phyloP scores from a whole-genome alignment of 306 rosid genomes.

The Vachellia pachyceras region DNA sequence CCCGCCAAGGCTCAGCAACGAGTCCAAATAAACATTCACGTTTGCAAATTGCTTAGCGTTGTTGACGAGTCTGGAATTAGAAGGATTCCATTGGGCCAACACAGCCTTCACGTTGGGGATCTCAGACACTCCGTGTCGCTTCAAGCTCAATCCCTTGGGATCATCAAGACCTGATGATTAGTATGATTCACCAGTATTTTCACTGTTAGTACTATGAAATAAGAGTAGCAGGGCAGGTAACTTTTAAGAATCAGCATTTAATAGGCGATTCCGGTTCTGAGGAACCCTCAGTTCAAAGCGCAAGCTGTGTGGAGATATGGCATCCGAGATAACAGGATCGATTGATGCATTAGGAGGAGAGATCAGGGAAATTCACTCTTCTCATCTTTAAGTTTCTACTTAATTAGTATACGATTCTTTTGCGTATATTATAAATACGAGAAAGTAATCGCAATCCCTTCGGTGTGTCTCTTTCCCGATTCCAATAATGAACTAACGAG shows the following conservation, averaged over 20 bases:
- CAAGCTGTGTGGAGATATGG: constrained; percentile 36
- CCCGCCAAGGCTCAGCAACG: constrained; percentile 50
- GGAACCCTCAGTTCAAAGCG: constrained; percentile 11
- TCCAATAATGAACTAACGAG: constrained; percentile 10
- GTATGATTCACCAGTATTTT: background rate
- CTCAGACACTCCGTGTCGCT: constrained; percentile 62
- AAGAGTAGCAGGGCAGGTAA: background rate
- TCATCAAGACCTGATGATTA: constrained; percentile 62
- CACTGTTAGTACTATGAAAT: background rate
- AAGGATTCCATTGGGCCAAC: constrained; percentile 75
- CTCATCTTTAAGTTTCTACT: background rate
- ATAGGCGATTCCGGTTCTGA: background rate
- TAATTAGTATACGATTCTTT: background rate
- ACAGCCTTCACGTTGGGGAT: constrained; percentile 66
- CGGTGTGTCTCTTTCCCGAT: constrained; percentile 7
- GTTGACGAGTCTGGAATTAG: constrained; percentile 76
- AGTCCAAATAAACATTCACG: constrained; percentile 62
- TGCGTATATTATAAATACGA: background rate
- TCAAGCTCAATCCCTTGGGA: constrained; percentile 58
- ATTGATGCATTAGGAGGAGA: constrained; percentile 25
- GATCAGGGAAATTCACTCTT: constrained; percentile 16
- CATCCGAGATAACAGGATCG: background rate
- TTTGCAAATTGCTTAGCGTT: constrained; percentile 76
- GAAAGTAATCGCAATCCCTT: constrained; percentile 16
- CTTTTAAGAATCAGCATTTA: background rate